Percentiles rank a stretch among this genome's conserved stretches.
phyloP scores from a whole-genome alignment of 169 alveolate species.

The Plasmodium berghei region DNA sequence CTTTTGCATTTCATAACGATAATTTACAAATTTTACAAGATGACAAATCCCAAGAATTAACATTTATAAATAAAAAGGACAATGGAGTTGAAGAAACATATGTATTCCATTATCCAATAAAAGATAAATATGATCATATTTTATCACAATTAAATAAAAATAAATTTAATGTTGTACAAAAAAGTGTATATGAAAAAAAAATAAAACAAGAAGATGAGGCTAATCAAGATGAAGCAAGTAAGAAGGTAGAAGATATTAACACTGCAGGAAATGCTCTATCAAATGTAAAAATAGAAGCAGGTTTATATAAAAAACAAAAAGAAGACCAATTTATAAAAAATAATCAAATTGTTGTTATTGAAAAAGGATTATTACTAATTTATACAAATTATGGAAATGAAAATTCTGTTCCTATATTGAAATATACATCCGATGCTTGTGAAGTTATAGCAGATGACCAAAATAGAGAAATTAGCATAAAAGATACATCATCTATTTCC shows the following conservation, averaged over 20 bases:
- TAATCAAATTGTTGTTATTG: conserved; percentile 82
- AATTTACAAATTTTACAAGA: conserved; percentile 18
- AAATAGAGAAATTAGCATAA: conserved; percentile 76
- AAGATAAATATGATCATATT: conserved; percentile 54
- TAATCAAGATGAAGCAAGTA: conserved; percentile 8
- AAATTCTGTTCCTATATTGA: conserved; percentile 81
- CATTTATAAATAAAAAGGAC: conserved; percentile 39
- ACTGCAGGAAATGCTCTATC: neutral
- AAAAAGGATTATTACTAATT: conserved; percentile 78
- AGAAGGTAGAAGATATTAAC: neutral
- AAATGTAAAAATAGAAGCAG: conserved; percentile 21
- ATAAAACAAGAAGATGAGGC: neutral
- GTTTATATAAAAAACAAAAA: conserved; percentile 11
- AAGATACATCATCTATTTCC: conserved; percentile 35
- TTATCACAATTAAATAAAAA: conserved; percentile 37
- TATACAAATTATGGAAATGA: conserved; percentile 77
- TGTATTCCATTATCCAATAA: conserved; percentile 45
- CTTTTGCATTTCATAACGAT: conserved; percentile 33
- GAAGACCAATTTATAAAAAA: conserved; percentile 44
- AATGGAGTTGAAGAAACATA: conserved; percentile 49
- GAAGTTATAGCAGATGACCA: conserved; percentile 77
- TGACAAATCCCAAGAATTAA: conserved; percentile 65
- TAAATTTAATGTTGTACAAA: conserved; percentile 34
- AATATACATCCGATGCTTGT: conserved; percentile 76
- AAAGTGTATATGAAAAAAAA: conserved; percentile 16